Evolutionary conservation across 352 stramenopile species (phyloP), one percentile per base, ranked within the genome.

Genomic region (Phytophthora cactorum): DNA sequence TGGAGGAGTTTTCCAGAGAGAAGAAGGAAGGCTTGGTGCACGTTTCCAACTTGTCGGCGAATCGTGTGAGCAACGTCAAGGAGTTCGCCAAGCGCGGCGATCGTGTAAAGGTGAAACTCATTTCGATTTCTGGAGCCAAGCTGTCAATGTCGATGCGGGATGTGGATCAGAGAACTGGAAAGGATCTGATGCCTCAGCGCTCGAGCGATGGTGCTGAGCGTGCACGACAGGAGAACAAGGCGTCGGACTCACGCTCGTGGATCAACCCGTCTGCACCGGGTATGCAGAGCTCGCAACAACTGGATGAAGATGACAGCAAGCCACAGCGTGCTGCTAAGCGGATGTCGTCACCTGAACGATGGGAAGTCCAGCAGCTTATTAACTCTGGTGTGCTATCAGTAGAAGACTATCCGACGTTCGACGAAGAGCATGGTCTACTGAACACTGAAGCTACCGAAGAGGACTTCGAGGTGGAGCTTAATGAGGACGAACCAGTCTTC

Each of bases 331-430:
- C 83, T 22, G 72, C 72, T 11, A 96, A 97, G 66, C 90, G 96
- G 36, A 90, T 99, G 73, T 98, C 95, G 22, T 98, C 97, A 32
- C 96, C 97, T 2, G 97, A 99, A 74, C 87, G 97, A 12, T 99
- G 96, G 84, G 98, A 99, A 73, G 96, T 97, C 1, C 88, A 96
- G 46, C 98, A 99, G 77, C 84, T 99, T 3, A 99, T 99, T 70
- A 97, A 97, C 62, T 98, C 95, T 11, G 98, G 98, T 41, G 98
- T 99, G 10, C 83, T 99, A n/a, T 96, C 93, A 0, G 88, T 99
- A 6, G 96, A 99, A 70, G 96, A 99, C 71, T 99, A 99, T 60
- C 97, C 97, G 25, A 99, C 93, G 2, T 99, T 98, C 62, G 97
- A 99, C 78, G 84, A 96, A 43, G 97, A 99, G 57, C 91, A 95